Percentiles rank a stretch among this genome's conserved stretches.
phyloP scores from a whole-genome alignment of 257 asterid genomes.

The Salvia miltiorrhiza region DNA sequence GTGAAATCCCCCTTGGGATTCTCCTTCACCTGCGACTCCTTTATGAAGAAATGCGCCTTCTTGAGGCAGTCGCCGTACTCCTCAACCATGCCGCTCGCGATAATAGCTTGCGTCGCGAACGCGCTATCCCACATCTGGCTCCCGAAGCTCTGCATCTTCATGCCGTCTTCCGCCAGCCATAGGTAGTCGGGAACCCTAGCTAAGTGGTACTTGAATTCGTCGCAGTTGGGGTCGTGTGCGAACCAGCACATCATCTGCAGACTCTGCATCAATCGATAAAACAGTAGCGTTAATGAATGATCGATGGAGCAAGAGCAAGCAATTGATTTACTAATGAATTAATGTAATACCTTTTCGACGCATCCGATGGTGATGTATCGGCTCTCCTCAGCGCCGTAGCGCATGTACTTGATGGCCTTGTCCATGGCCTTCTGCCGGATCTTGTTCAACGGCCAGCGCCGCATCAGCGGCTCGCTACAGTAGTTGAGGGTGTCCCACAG shows the following conservation, averaged over 20 bases:
- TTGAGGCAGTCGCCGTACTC: slow-evolving; percentile 69
- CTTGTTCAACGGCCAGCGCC: slow-evolving; percentile 67
- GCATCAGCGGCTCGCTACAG: slow-evolving; percentile 59
- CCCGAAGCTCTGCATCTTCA: slow-evolving; percentile 87
- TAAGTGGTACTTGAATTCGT: slow-evolving; percentile 63
- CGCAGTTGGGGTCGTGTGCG: slow-evolving; percentile 68
- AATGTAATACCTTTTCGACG: too few relatives aligned
- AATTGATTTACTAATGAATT: too few relatives aligned
- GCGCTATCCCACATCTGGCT: slow-evolving; percentile 73
- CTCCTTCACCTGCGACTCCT: slow-evolving; percentile 74
- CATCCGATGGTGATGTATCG: slow-evolving; percentile 26
- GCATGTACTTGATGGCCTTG: slow-evolving; percentile 60
- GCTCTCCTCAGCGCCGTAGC: slow-evolving; percentile 53
- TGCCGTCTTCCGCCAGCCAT: slow-evolving; percentile 93
- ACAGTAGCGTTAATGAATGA: too few relatives aligned
- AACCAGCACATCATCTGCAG: slow-evolving; percentile 88
- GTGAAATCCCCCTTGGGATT: slow-evolving; percentile 58
- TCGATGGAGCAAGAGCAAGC: too few relatives aligned
- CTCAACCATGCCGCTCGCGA: slow-evolving; percentile 71
- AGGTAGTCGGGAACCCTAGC: slow-evolving; percentile 78
- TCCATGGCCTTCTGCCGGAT: slow-evolving; percentile 51
- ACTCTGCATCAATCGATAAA: slow-evolving; percentile 33
- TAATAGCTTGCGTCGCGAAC: slow-evolving; percentile 69
- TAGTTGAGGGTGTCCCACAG: slow-evolving; percentile 41
- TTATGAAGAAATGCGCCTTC: slow-evolving; percentile 69